Evolutionary conservation across 371 early-diverging fungal species (phyloP).

Genomic region (Mortierella sp.): DNA sequence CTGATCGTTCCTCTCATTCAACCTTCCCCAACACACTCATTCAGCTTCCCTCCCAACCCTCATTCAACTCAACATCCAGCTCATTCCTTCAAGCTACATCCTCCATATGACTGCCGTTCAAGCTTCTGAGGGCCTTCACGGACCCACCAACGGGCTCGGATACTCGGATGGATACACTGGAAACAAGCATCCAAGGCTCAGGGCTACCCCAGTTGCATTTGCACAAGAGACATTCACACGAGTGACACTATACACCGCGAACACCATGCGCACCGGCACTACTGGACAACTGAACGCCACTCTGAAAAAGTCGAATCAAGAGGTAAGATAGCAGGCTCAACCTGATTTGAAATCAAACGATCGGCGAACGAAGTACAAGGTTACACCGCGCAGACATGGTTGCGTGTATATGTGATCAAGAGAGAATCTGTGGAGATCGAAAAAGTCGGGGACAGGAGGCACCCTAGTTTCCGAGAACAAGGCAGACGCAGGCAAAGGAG

Average conservation of each 20-base stretch:
- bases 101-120: constrained; percentile 44
- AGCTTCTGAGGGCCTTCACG: constrained; percentile 6
- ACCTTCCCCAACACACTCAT: background rate
- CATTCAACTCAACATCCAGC: no score
- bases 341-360: background rate
- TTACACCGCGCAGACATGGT: background rate
- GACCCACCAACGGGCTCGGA: background rate
- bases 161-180: background rate
- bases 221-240: constrained; percentile 13
- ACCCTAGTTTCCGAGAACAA: no score
- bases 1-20: background rate
- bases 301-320: constrained; percentile 62
- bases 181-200: constrained; percentile 2
- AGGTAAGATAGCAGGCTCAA: constrained; percentile 46
- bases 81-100: no score
- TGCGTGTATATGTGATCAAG: no score
- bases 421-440: no score
- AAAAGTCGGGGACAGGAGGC: no score
- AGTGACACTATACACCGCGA: constrained; percentile 65
- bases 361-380: background rate
- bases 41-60: constrained; percentile 1
- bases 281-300: constrained; percentile 49
- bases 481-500: no score
- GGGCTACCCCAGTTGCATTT: constrained; percentile 13
- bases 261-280: constrained; percentile 63